phyloP scores from a whole-genome alignment of 306 rosid species.

The Sicyos edulis region DNA sequence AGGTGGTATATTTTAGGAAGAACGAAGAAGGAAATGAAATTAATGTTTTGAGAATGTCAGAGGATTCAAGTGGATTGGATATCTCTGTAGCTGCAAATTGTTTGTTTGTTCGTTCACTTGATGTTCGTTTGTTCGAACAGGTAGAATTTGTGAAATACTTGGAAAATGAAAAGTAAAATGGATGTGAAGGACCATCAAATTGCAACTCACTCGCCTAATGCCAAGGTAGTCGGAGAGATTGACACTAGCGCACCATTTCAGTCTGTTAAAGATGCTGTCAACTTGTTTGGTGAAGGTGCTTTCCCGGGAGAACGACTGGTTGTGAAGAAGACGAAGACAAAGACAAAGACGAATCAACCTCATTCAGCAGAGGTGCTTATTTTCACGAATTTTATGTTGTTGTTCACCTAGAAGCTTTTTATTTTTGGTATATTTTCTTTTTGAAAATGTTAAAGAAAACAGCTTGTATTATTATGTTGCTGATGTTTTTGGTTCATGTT shows the following conservation, averaged over 20 bases:
- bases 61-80: slow-evolving; percentile 8
- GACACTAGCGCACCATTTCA: slow-evolving; percentile 98
- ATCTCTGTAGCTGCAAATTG: background rate
- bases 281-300: slow-evolving; percentile 85
- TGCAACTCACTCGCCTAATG: slow-evolving; percentile 51
- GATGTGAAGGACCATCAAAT: slow-evolving; percentile 51
- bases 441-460: background rate
- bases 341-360: slow-evolving; percentile 36
- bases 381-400: slow-evolving; percentile 3
- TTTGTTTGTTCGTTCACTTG: background rate
- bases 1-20: background rate
- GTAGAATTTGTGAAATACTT: slow-evolving; percentile 7
- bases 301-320: slow-evolving; percentile 73
- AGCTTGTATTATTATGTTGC: background rate
- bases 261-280: slow-evolving; percentile 95
- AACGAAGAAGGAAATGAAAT: background rate
- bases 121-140: slow-evolving; percentile 26
- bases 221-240: slow-evolving; percentile 89
- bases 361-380: slow-evolving; percentile 76
- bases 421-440: background rate
- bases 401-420: background rate
- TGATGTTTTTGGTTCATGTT: slow-evolving; percentile 26
- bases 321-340: slow-evolving; percentile 48
- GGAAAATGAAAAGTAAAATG: slow-evolving; percentile 38
- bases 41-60: background rate